phyloP scores from a whole-genome alignment of 306 rosid genomes.

The Lathyrus aphaca region DNA sequence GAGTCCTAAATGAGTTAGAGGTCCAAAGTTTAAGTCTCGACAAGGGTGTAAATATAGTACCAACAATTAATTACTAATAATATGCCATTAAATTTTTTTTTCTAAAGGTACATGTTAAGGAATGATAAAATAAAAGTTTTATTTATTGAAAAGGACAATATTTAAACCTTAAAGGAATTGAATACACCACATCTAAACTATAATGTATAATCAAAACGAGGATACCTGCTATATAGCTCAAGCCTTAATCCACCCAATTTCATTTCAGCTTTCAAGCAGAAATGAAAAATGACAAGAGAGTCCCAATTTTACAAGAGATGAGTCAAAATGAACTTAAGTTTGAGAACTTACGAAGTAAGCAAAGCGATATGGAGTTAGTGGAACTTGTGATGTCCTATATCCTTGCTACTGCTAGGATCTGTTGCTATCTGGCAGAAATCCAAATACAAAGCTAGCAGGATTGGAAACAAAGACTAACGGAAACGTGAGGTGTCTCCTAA shows the following conservation, averaged over 20 bases:
- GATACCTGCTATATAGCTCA: neutral
- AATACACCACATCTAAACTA: too few relatives aligned
- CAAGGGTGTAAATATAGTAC: too few relatives aligned
- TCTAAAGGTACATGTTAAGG: too few relatives aligned
- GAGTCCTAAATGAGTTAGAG: too few relatives aligned
- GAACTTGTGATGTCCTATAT: neutral
- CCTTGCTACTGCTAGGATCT: neutral
- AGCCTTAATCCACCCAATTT: neutral
- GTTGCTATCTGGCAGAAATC: neutral
- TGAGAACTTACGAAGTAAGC: neutral
- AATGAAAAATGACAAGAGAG: neutral
- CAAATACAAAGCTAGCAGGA: neutral
- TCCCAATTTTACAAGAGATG: neutral
- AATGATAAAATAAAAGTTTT: too few relatives aligned
- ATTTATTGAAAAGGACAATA: too few relatives aligned
- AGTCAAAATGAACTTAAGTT: neutral
- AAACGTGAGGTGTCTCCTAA: neutral
- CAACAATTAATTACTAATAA: too few relatives aligned
- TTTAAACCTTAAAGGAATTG: too few relatives aligned
- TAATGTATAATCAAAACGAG: neutral
- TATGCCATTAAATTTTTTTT: too few relatives aligned
- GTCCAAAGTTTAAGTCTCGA: too few relatives aligned
- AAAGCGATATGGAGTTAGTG: neutral
- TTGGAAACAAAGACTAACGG: neutral
- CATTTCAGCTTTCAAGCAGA: neutral